Evolutionary conservation across 257 asterid species (phyloP), one percentile per base, ranked within the genome.

Genomic region (Dorcoceras hygrometricum): DNA sequence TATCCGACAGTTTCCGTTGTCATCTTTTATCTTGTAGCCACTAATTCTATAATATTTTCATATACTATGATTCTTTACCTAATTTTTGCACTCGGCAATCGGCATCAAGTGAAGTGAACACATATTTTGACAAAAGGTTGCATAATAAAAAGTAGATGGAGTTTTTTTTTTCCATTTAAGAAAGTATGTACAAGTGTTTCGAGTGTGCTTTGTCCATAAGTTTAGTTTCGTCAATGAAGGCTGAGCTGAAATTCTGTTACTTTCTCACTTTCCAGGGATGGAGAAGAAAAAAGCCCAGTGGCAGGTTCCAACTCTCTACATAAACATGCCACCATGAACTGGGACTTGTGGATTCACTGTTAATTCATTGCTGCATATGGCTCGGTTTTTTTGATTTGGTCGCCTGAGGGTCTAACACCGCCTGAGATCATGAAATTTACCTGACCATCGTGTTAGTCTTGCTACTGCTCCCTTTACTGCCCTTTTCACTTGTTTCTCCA

Each of bases 221-320:
- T 29, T 29, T 29, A 29, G 34, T 57, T 25, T 23, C 75, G 39
- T 57, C 19, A 54, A 12, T 75, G 34, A 29, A 29, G 34, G 53
- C 73, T 48, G 43, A 29, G 69, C 66, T 72, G 29, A 62, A 76
- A 65, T 32, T 2, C 14, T 27, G 39, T 63, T 26, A 8, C 22
- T 48, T 26, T 53, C 19, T 34, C 31, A 63, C 57, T 70, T 66
- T 71, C 36, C 79, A 90, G 97, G 97, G 96, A 50, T 88, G 96
- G 96, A 88, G 90, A 81, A 84, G 96, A 70, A 86, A 76, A 74
- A 90, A 73, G 72, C 82, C 87, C 54, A 82, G 85, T 3, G 95
- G 96, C 69, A 87, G 97, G 83, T 81, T 93, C 82, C 95, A 88
- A 78, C 89, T 90, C 65, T 82, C 99, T 25, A 77, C 95, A 58